Conservation (phyloP, 1,284 basidiomycete genomes). For the Austroboletus rostrupii region DNA sequence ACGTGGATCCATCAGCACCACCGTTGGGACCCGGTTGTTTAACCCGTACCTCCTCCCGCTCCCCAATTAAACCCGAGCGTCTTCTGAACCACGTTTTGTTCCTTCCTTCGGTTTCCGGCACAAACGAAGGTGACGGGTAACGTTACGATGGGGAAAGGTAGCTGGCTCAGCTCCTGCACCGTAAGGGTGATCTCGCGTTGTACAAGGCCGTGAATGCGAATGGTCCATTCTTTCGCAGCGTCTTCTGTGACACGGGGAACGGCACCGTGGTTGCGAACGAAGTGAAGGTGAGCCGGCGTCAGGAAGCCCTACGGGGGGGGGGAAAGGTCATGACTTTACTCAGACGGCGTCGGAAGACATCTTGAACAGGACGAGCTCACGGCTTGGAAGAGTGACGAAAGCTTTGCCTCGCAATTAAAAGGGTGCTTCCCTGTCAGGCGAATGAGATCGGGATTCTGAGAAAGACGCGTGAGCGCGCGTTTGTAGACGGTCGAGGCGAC, state of each 20-base stretch:
- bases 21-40: too few species aligned
- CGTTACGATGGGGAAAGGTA: conserved; percentile 50
- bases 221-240: conserved; percentile 43
- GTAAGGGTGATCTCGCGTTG: conserved; percentile 39
- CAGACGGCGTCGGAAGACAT: too few species aligned
- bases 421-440: conserved; percentile 60
- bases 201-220: conserved; percentile 52
- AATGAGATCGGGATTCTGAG: conserved; percentile 30
- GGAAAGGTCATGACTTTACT: not conserved
- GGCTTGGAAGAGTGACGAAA: conserved; percentile 43
- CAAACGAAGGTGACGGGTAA: conserved; percentile 66
- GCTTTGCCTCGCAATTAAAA: conserved; percentile 55
- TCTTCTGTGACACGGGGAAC: conserved; percentile 49
- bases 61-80: conserved; percentile 64
- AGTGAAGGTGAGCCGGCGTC: conserved; percentile 62
- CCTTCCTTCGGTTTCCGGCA: conserved; percentile 66
- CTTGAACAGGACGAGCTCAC: conserved; percentile 4
- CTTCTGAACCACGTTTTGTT: conserved; percentile 66
- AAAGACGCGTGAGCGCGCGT: not conserved
- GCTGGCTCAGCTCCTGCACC: conserved; percentile 42
- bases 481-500: not conserved
- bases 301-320: conserved; percentile 60
- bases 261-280: conserved; percentile 65
- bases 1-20: not conserved
- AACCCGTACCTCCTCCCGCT: conserved; percentile 35